Evolutionary conservation across 805 yeast genomes (phyloP).

Genomic region (Ogataea neopini): DNA sequence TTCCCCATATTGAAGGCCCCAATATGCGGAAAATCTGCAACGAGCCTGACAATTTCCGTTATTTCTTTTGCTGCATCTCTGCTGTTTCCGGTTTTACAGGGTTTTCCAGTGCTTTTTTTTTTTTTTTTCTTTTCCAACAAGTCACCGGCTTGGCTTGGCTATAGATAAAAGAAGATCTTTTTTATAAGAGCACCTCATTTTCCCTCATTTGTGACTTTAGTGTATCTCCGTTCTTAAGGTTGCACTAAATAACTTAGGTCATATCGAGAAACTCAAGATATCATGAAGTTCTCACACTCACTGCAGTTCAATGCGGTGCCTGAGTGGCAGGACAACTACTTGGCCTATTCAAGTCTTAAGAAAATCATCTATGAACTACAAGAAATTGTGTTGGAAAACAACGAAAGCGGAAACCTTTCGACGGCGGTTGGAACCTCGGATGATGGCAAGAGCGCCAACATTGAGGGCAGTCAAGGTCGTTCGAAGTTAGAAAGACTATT

Average conservation of each 20-base stretch:
- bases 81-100: not conserved
- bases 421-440: constrained; percentile 19
- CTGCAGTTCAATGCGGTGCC: constrained; percentile 55
- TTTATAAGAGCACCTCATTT: not conserved
- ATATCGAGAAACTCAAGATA: no score
- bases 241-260: no score
- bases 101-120: not conserved
- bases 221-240: no score
- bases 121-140: not conserved
- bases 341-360: constrained; percentile 51
- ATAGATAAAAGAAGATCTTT: not conserved
- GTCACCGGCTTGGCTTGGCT: no score
- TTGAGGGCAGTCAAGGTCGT: not conserved
- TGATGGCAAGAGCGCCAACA: constrained; percentile 3
- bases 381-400: constrained; percentile 28
- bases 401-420: constrained; percentile 19
- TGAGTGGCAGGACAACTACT: constrained; percentile 50
- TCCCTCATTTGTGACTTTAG: no score
- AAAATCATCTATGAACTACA: constrained; percentile 58
- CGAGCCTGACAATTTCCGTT: not conserved
- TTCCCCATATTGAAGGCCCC: constrained; percentile 1
- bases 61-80: constrained; percentile 5
- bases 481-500: constrained; percentile 19
- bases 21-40: not conserved
- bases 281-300: constrained; percentile 55